A percentile compares a stretch with the other conserved stretches of the same genome.
These are phyloP conservation scores for Penicillium arizonense DNA, from an alignment of 495 filamentous ascomycete species.

Conservation along the genomic window DNA sequence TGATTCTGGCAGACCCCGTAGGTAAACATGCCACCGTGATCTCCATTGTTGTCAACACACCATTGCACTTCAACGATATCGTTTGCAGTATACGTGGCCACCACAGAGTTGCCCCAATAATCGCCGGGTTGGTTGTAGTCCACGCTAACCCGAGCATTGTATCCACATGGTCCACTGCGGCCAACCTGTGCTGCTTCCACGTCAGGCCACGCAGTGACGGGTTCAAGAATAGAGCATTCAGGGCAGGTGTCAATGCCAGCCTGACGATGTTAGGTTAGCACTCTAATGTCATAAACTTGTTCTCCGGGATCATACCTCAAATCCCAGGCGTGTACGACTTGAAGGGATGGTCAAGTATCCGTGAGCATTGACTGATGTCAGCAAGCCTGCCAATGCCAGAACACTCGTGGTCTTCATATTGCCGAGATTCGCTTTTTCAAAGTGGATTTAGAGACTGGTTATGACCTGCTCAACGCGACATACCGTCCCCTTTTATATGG, in stretches of 20 bases:
- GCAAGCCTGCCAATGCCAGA: not conserved
- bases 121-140: slow-evolving; percentile 53
- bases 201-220: slow-evolving; percentile 51
- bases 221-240: slow-evolving; percentile 57
- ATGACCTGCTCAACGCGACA: too few relatives aligned
- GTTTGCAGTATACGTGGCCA: slow-evolving; percentile 46
- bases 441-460: too few relatives aligned
- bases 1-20: slow-evolving; percentile 58
- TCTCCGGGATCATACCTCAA: slow-evolving; percentile 32
- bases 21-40: slow-evolving; percentile 59
- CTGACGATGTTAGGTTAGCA: slow-evolving; percentile 22
- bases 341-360: slow-evolving; percentile 47
- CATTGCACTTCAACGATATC: slow-evolving; percentile 50
- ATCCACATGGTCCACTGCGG: slow-evolving; percentile 54
- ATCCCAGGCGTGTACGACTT: slow-evolving; percentile 47
- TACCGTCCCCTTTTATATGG: too few relatives aligned
- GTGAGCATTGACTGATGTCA: slow-evolving; percentile 23
- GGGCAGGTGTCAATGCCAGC: slow-evolving; percentile 52
- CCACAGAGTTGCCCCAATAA: slow-evolving; percentile 44
- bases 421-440: too few relatives aligned
- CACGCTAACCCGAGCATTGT: slow-evolving; percentile 53
- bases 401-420: not conserved
- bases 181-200: slow-evolving; percentile 45
- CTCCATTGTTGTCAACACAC: slow-evolving; percentile 59
- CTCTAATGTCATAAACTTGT: not conserved